phyloP scores from a whole-genome alignment of 495 filamentous ascomycete species.

The Penicillium silybi region DNA sequence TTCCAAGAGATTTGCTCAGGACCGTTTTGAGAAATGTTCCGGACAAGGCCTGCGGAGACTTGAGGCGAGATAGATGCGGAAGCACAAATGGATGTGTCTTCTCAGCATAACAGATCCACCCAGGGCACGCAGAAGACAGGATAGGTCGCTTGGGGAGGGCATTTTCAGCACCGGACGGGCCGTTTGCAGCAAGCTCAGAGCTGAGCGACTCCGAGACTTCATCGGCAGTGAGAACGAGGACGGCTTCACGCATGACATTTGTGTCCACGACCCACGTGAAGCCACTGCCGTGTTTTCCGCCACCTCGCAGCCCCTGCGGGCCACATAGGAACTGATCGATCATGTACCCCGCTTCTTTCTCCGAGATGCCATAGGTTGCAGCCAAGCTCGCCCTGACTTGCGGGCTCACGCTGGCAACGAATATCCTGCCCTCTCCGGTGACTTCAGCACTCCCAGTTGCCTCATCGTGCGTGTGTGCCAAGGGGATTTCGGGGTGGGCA shows the following conservation, averaged over 20 bases:
- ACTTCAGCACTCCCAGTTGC: slow-evolving; percentile 21
- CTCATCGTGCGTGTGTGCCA: slow-evolving; percentile 13
- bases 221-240: slow-evolving; percentile 74
- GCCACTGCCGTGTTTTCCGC: slow-evolving; percentile 65
- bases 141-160: slow-evolving; percentile 63
- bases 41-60: slow-evolving; percentile 88
- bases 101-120: slow-evolving; percentile 98
- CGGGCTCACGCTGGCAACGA: slow-evolving; percentile 87
- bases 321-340: slow-evolving; percentile 76
- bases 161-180: slow-evolving; percentile 5
- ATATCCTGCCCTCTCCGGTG: slow-evolving; percentile 58
- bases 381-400: slow-evolving; percentile 86
- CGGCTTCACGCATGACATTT: slow-evolving; percentile 71
- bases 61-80: slow-evolving; percentile 84
- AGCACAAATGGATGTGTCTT: slow-evolving; percentile 93
- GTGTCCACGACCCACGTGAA: slow-evolving; percentile 90
- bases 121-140: slow-evolving; percentile 86
- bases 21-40: slow-evolving; percentile 87
- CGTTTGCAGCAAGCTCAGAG: slow-evolving; percentile 12
- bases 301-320: slow-evolving; percentile 58
- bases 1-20: slow-evolving; percentile 62
- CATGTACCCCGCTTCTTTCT: slow-evolving; percentile 72
- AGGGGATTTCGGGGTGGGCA: slow-evolving; percentile 50
- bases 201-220: slow-evolving; percentile 55
- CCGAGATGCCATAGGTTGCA: slow-evolving; percentile 69